Percentiles rank a stretch among this genome's conserved stretches.
Conservation (phyloP, 1,139 yeast genomes). For the Debaryomycetaceae sp. region DNA sequence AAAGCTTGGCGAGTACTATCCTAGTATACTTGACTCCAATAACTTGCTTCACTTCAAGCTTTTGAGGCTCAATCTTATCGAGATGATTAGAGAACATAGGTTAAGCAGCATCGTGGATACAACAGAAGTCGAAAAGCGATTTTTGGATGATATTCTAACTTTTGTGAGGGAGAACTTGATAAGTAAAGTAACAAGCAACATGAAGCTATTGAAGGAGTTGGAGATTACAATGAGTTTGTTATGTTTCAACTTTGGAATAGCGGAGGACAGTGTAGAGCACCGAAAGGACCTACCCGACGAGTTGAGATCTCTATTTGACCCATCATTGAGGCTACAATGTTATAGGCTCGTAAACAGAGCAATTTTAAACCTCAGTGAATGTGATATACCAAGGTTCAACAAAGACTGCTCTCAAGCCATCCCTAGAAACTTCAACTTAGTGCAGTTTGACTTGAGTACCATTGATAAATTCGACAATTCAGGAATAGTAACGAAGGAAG, state of each 20-base stretch:
- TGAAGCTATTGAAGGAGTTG: slow-evolving; percentile 53
- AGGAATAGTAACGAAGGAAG: slow-evolving; percentile 8
- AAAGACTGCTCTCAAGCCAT: slow-evolving; percentile 3
- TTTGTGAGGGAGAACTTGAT: slow-evolving; percentile 64
- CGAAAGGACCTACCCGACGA: slow-evolving; percentile 51
- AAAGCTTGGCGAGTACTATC: slow-evolving; percentile 46
- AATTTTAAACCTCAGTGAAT: slow-evolving; percentile 26
- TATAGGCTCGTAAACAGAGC: slow-evolving; percentile 57
- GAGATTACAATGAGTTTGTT: slow-evolving; percentile 70
- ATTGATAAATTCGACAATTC: slow-evolving; percentile 2
- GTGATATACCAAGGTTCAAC: slow-evolving; percentile 3
- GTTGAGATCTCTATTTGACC: slow-evolving; percentile 47
- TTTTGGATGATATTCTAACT: slow-evolving; percentile 52
- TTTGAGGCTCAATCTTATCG: slow-evolving; percentile 56
- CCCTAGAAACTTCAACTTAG: slow-evolving; percentile 16
- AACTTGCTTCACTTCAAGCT: slow-evolving; percentile 61
- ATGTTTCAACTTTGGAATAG: slow-evolving; percentile 49
- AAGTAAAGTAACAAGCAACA: slow-evolving; percentile 51
- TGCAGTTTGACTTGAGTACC: slow-evolving; percentile 14
- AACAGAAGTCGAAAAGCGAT: slow-evolving; percentile 36
- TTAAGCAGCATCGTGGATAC: slow-evolving; percentile 16
- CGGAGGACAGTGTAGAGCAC: slow-evolving; percentile 25
- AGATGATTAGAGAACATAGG: slow-evolving; percentile 57
- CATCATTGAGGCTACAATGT: slow-evolving; percentile 54
- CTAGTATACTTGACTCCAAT: slow-evolving; percentile 52